Base-by-base conservation (phyloP, 2,329 filamentous ascomycete genomes). In the Sporothrix pseudoabietina region DNA sequence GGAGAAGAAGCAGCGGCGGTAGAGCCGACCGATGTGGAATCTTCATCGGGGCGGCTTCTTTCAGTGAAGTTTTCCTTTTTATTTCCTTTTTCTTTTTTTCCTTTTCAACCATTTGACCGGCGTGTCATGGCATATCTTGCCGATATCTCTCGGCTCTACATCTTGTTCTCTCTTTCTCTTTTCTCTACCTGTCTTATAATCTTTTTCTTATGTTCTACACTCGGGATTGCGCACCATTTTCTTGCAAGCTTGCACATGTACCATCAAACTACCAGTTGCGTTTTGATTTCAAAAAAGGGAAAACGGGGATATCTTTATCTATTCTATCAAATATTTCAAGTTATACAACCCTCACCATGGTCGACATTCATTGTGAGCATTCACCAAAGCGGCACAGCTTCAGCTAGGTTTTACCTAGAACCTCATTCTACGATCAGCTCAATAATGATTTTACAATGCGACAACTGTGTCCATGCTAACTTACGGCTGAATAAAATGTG, bases 1-100 rank as follows among this genome's bases (percentile, higher is more conserved):
- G 73, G 87, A 89, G 75, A 89, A 89, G 82, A 83, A 87, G 79
- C 83, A 81, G 75, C 84, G 87, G 79, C 84, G 85, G 77, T 87
- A 83, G 78, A 19, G 14, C 49, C 39, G 52, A 14, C 69, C 26
- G 39, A 5, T 49, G 54, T 49, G 52, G 69, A 57, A 22, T 26
- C 30, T 55, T 22, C 52, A 22, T 55, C 39, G 39, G 32, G 26
- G 44, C 14, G n/a, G 39, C 22, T 12, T 47, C 9, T 47, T 30
- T 47, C 26, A 55, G 52, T 22, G 22, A n/a, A 47, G 22, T 6
- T 14, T n/a, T n/a, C n/a, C n/a, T n/a, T 47, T 8, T 4, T 6
- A 14, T 26, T 26, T 12, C 35, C 3, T 35, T 35, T 6, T 14
- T 26, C 26, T 26, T 26, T 26, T 47, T 8, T 4, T 22, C 7